Percentiles rank a stretch among this genome's conserved stretches.
These are phyloP conservation scores for Malania oleifera DNA, from an alignment of 164 flowering plant species.

Conservation along the genomic window DNA sequence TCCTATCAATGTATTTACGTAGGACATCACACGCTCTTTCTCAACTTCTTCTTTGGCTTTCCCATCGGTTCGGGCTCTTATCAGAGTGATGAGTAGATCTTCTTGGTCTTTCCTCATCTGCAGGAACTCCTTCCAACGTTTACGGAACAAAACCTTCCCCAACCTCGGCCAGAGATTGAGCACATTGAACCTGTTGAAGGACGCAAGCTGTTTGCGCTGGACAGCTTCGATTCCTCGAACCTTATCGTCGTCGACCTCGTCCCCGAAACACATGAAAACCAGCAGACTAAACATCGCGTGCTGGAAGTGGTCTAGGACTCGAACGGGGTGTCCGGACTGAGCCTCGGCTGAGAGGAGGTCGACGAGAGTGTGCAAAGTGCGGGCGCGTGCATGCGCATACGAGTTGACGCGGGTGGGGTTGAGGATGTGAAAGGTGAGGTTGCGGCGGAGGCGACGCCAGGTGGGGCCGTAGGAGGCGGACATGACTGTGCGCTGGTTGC, in stretches of 20 bases:
- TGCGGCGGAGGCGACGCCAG: conserved; percentile 9
- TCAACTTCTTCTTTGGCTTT: neutral
- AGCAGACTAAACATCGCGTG: conserved; percentile 13
- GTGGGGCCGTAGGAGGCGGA: conserved; percentile 7
- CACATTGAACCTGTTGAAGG: neutral
- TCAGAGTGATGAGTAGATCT: conserved; percentile 16
- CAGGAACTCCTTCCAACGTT: conserved; percentile 10
- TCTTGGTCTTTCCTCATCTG: conserved; percentile 17
- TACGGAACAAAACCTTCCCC: conserved; percentile 6
- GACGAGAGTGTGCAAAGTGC: neutral
- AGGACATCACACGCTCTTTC: conserved; percentile 2
- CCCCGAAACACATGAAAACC: conserved; percentile 16
- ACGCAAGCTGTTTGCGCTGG: conserved; percentile 1
- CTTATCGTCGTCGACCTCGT: conserved; percentile 2
- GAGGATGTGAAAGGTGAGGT: too few species aligned
- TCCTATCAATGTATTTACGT: conserved; percentile 24
- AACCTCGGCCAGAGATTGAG: conserved; percentile 13
- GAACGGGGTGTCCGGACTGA: neutral
- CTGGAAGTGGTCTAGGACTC: conserved; percentile 5
- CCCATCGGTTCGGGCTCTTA: conserved; percentile 15
- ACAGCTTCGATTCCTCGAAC: conserved; percentile 7
- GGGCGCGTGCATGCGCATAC: conserved; percentile 2
- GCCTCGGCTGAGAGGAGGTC: neutral
- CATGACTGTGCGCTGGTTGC: too few species aligned
- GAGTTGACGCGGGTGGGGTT: conserved; percentile 1